Base-by-base conservation (phyloP, 1,139 yeast species). In the Scheffersomyces titani region DNA sequence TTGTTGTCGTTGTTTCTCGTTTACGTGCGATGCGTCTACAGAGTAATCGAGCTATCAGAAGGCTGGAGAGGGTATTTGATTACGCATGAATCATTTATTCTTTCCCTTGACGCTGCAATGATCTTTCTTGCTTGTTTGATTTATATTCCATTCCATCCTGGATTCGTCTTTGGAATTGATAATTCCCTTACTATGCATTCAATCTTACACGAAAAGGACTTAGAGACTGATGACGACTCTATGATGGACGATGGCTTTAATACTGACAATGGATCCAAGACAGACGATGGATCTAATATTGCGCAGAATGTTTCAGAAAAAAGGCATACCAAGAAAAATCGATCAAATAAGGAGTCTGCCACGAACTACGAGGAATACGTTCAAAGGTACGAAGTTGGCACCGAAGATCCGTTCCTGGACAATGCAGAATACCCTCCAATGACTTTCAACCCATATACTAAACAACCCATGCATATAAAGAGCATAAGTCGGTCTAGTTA, bases 21-120 rank as follows among this genome's bases (percentile, higher is more conserved):
- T 44, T 75, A 73, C 54, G 59, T 70, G 19, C 60, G 78, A 51
- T 73, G 78, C 57, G 59, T 72, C 5, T 74, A 75, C 61, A 65
- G 79, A 51, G 70, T 74, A 19, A 66, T 68, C 40, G 79, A 75
- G 58, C 62, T 74, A 51, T 56, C 67, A 2, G 68, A 72, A 57
- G 78, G 79, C 18, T 74, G 78, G 77, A 57, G 64, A 18, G 79
- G 78, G 1, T 68, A 65, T 62, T 66, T 74, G 59, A 74, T 74
- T 49, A 70, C 74, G 2, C 75, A 70, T 55, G 77, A 75, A 54
- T 63, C 61, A 20, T 74, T 57, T 52, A 61, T 74, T 22, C 60
- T 72, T 63, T 61, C 67, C 2, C 61, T 74, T 50, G 79, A 75
- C 55, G 77, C 71, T 0, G 49, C 68, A 40, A 59, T 65, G 63